Evolutionary conservation across 768 basidiomycete species (phyloP), one percentile per base, ranked within the genome.

Genomic region (Boletellus emodensis): DNA sequence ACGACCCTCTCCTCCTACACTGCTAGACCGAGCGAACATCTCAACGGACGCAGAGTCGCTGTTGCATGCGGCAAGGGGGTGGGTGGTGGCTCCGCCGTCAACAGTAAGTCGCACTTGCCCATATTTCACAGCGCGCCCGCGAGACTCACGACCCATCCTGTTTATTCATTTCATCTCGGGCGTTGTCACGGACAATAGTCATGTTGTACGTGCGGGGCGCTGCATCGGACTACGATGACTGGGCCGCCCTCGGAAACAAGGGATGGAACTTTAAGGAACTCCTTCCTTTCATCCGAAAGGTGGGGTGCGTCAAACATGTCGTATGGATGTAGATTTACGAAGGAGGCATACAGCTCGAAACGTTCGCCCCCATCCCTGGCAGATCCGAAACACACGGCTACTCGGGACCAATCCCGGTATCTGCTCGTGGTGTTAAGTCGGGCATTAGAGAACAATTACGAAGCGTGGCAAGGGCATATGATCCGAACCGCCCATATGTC

Each of bases 231-330:
- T 67, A 54, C 30, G 64, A 67, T 24, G 65, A 56, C n/a, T 67
- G 66, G 66, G 59, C 46, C 2, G 33, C 51, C 9, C 46, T 54
- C 9, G 53, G 54, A 9, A 64, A 85, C 59, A 64, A 75, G 1
- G 84, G 83, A 2, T 87, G 85, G 85, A 72, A 81, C 6, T 78
- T 80, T 0, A 68, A 72, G 42, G 69, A 79, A 24, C 59, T 87
- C 5, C 75, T 85, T 28, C 83, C 84, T 0, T 65, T 84, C 13
- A 54, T 83, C 28, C 77, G 70, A 54, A 84, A 84, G 75, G 85
- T 79, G 49, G 14, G 30, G 33, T 3, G 6, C 12, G 1, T 11
- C 11, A 8, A 46, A 30, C 7, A 11, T 1, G 1, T 8, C 46
- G 1, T 6, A 7, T 11, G 30, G 5, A 12, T 9, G 14, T 35